These are phyloP conservation scores for Coelastrella sp. DNA, from an alignment of 139 green algal genomes.

Conservation along the genomic window DNA sequence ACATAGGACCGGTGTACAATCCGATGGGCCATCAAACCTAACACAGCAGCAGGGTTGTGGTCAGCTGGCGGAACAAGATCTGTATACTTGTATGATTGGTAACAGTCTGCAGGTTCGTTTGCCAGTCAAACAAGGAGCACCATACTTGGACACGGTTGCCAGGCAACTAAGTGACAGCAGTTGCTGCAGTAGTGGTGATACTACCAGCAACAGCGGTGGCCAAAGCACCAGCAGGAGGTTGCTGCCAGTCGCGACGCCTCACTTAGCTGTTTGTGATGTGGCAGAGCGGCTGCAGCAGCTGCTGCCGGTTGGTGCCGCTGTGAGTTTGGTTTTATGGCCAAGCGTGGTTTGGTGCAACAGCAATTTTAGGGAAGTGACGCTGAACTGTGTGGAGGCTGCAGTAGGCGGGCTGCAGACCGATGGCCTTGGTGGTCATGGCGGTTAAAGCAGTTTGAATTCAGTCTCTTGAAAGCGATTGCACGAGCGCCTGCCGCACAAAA, in stretches of 20 bases:
- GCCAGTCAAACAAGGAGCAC: neutral
- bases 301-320: neutral
- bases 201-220: neutral
- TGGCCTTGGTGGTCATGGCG: too few species aligned
- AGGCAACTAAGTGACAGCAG: neutral
- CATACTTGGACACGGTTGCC: neutral
- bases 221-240: conserved; percentile 24
- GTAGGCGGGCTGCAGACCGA: neutral
- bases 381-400: conserved; percentile 13
- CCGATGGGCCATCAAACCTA: too few species aligned
- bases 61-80: conserved; percentile 16
- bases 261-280: neutral
- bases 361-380: neutral
- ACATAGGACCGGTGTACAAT: too few species aligned
- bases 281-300: conserved; percentile 20
- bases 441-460: too few species aligned
- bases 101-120: conserved; percentile 9
- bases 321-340: conserved; percentile 26
- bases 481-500: too few species aligned
- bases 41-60: neutral
- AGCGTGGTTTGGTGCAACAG: conserved; percentile 26
- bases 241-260: neutral
- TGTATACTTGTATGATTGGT: conserved; percentile 12
- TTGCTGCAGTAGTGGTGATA: neutral
- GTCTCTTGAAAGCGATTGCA: too few species aligned